Percentiles rank a stretch among this genome's conserved stretches.
phyloP scores from a whole-genome alignment of 1,284 basidiomycete genomes.

The Irpex sp. region DNA sequence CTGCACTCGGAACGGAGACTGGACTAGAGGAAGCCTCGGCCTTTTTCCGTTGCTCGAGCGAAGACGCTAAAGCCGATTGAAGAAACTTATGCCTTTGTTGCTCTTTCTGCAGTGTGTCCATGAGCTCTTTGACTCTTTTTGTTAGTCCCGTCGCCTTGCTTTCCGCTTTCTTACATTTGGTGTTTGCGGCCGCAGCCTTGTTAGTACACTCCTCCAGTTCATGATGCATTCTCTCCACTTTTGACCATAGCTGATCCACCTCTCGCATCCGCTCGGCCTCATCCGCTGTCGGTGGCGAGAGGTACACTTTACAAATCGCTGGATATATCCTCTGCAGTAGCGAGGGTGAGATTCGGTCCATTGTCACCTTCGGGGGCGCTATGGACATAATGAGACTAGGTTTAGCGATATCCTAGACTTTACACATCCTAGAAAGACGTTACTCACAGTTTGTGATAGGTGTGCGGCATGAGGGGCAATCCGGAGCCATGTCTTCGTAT shows the following conservation, averaged over 20 bases:
- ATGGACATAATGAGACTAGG: background rate
- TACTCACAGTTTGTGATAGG: background rate
- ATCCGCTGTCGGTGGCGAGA: background rate
- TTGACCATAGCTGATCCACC: background rate
- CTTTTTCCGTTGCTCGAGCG: background rate
- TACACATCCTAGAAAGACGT: background rate
- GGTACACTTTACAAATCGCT: background rate
- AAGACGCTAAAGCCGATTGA: background rate
- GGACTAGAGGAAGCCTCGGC: background rate
- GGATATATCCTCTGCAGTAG: background rate
- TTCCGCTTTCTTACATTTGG: background rate
- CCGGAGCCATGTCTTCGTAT: background rate
- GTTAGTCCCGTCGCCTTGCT: background rate
- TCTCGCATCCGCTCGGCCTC: background rate
- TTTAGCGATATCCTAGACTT: background rate
- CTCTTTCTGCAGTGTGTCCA: background rate
- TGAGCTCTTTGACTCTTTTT: background rate
- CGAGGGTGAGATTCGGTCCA: background rate
- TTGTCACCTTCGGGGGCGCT: background rate
- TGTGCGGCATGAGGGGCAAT: background rate
- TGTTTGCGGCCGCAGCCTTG: background rate
- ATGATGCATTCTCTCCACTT: background rate
- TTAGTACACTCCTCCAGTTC: background rate
- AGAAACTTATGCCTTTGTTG: background rate
- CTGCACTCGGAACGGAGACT: too few relatives aligned